A percentile compares a stretch with the other conserved stretches of the same genome.
These are phyloP conservation scores for Alternaria ethzedia DNA, from an alignment of 2,329 filamentous ascomycete genomes.

Conservation along the genomic window DNA sequence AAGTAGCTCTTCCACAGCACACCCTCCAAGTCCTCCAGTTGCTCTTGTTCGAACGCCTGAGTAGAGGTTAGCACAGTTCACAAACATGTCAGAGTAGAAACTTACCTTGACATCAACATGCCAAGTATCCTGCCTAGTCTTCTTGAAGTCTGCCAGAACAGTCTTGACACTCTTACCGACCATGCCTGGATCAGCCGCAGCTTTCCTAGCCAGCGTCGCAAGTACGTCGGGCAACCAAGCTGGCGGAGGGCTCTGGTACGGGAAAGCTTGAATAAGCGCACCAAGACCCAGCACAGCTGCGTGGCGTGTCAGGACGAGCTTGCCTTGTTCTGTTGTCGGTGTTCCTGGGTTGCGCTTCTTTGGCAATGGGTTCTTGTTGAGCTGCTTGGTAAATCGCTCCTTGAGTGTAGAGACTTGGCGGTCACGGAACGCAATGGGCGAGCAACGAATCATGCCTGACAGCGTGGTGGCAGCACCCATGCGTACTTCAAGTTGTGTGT, in stretches of 20 bases:
- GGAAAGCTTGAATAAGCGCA: constrained; percentile 91
- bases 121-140: constrained; percentile 99
- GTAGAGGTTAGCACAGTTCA: constrained; percentile 3
- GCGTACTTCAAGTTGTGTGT: constrained; percentile 90
- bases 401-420: constrained; percentile 78
- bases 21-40: constrained; percentile 92
- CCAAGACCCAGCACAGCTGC: constrained; percentile 91
- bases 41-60: constrained; percentile 83
- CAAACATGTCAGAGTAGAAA: neutral
- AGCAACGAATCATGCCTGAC: constrained; percentile 97
- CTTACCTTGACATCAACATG: constrained; percentile 94
- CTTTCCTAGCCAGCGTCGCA: constrained; percentile 81
- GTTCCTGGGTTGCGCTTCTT: constrained; percentile 68
- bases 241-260: constrained; percentile 91
- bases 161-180: constrained; percentile 96
- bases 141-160: constrained; percentile 97
- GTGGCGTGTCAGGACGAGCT: constrained; percentile 81
- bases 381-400: constrained; percentile 75
- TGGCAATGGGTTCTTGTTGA: constrained; percentile 86
- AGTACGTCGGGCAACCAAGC: constrained; percentile 93
- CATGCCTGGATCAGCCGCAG: constrained; percentile 86
- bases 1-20: constrained; percentile 99
- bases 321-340: constrained; percentile 74
- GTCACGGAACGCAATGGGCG: constrained; percentile 78
- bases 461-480: constrained; percentile 91